Evolutionary conservation across 495 filamentous ascomycete genomes (phyloP), one percentile per base, ranked within the genome.

Genomic region (Penicillium riverlandense): DNA sequence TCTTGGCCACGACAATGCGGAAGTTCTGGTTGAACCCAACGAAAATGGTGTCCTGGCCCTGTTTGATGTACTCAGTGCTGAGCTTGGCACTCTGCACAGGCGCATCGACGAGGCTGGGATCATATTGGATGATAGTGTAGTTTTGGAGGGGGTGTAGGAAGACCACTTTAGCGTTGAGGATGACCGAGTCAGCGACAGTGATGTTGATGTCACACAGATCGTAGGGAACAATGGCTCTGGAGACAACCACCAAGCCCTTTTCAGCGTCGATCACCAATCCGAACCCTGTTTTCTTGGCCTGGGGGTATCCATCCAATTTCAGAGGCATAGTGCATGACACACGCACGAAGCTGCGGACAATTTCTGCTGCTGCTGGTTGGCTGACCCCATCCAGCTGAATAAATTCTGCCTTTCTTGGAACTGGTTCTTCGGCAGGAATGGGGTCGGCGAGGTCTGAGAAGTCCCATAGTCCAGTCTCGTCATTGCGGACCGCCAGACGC

Each of bases 121-220:
- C 92, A 58, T 97, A 99, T 64, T 94, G 85, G 44, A 99, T 78
- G 54, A 99, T 84, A 48, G 83, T 84, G 66, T 96, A 99, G 62
- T 99, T 99, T 58, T 96, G 94, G 29, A 97, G 71, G n/a, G 92
- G 92, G 63, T 99, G 92, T 69, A 99, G 75, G 72, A 99, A 99
- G 14, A 96, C 73, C 11, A 99, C 86, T 62, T 94, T 96, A 46
- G 86, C 92, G 44, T 86, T 84, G 11, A 97, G 86, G 42, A 96
- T 86, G 54, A 97, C 85, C 11, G 89, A 95, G 55, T 99, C 94
- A 11, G 92, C 92, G 43, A 99, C 88, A 7, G 90, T 96, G 58
- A 97, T 76, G 44, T 82, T 85, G 52, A 99, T 91, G 61, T 99
- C 92, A 61, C 91, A 96, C 14, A 99, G 75, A 63, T 99, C 88